Evolutionary conservation across 2,329 filamentous ascomycete genomes (phyloP), one percentile per base, ranked within the genome.

Genomic region (Penicillium sp.): DNA sequence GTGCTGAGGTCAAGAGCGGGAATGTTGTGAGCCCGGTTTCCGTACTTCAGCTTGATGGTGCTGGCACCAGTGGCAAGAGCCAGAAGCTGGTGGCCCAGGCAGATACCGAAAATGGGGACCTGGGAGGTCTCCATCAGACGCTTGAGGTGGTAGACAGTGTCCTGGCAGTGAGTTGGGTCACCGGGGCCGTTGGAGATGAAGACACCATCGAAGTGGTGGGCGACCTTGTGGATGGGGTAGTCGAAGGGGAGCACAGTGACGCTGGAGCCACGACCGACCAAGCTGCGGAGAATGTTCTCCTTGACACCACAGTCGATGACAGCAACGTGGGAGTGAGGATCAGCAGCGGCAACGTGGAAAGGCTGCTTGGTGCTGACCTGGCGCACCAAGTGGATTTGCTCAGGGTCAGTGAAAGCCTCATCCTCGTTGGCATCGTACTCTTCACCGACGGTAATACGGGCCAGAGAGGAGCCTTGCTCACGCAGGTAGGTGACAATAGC

Each of bases 171-270:
- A 42, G 93, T 97, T 68, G 94, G 94, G 79, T 99, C 94, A 79
- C 94, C 94, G 29, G 94, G 94, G 59, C 94, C 94, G 80, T 99
- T 99, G 78, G 92, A 96, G 81, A 97, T 97, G 84, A 99, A 99
- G 72, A 99, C 88, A 72, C 94, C 94, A 69, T 99, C 94, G 70
- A 96, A 97, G 83, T 97, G 92, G 78, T 96, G 90, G 57, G 94
- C 90, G 38, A 97, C 90, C 84, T 97, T 97, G 85, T 97, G 93
- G 75, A 99, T 94, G 53, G 93, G 93, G 81, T 94, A 97, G 81
- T 97, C 88, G 79, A 89, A 97, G 59, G 94, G 94, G 82, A 99
- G 96, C 70, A 91, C 90, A 41, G 94, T 97, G 63, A 96, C 90
- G 63, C 90, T 93, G 53, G 93, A 91, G 60, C 94, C 94, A 63